Percentiles rank a stretch among this genome's conserved stretches.
phyloP scores from a whole-genome alignment of 805 yeast genomes.

The Teunomyces stri region DNA sequence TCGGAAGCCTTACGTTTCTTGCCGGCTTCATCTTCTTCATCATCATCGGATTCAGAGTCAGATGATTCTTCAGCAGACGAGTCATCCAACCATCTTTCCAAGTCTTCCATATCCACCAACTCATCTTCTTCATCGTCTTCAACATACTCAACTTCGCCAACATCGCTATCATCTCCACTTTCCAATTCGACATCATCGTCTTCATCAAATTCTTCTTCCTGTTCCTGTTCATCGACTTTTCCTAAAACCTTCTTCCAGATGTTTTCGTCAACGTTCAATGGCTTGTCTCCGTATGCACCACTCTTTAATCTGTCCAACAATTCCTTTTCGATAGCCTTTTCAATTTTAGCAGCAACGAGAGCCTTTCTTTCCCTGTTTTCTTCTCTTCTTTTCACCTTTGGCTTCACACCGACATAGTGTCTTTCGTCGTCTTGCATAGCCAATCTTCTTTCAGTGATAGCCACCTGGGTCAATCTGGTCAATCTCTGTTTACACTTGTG shows the following conservation, averaged over 20 bases:
- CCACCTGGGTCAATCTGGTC: constrained; percentile 92
- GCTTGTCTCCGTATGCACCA: constrained; percentile 98
- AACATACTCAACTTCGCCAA: constrained; percentile 82
- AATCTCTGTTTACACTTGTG: constrained; percentile 96
- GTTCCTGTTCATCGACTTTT: constrained; percentile 51
- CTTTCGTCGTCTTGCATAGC: constrained; percentile 91
- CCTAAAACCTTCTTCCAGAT: constrained; percentile 94
- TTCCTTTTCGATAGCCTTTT: constrained; percentile 94
- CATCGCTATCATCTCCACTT: constrained; percentile 51
- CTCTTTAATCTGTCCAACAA: constrained; percentile 90
- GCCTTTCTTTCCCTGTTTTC: constrained; percentile 95
- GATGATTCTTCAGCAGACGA: constrained; percentile 31
- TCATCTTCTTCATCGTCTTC: constrained; percentile 89
- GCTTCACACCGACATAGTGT: constrained; percentile 87
- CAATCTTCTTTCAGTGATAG: constrained; percentile 89
- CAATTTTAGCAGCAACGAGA: constrained; percentile 92
- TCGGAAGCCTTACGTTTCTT: constrained; percentile 27
- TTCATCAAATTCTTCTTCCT: constrained; percentile 62
- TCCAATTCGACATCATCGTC: constrained; percentile 53
- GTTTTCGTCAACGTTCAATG: constrained; percentile 92
- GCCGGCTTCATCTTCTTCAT: constrained; percentile 33
- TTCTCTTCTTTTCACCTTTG: constrained; percentile 93
- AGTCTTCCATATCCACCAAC: constrained; percentile 87
- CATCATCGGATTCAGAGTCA: constrained; percentile 35
- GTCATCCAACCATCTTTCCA: constrained; percentile 79